phyloP scores from a whole-genome alignment of 2,329 filamentous ascomycete species.

The Talaromyces sp. region DNA sequence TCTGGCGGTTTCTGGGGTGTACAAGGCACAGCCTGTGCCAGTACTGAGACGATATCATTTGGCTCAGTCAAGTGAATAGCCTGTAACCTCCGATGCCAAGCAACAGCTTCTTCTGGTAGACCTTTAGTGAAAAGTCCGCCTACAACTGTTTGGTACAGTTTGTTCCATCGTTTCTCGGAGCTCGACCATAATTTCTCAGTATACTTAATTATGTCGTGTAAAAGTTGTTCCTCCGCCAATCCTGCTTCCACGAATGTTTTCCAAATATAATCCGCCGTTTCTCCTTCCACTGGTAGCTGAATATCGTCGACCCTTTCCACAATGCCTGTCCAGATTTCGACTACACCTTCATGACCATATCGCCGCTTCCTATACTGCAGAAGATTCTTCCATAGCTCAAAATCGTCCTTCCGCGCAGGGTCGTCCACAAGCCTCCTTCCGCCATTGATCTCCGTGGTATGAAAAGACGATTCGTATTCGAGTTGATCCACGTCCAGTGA shows the following conservation, averaged over 20 bases:
- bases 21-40: slow-evolving; percentile 27
- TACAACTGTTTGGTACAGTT: slow-evolving; percentile 38
- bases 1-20: slow-evolving; percentile 22
- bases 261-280: slow-evolving; percentile 42
- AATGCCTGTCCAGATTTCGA: slow-evolving; percentile 42
- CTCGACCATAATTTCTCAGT: slow-evolving; percentile 39
- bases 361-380: slow-evolving; percentile 43
- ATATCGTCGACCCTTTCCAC: slow-evolving; percentile 29
- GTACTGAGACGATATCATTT: slow-evolving; percentile 30
- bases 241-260: slow-evolving; percentile 37
- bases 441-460: slow-evolving; percentile 29
- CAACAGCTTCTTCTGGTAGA: slow-evolving; percentile 29
- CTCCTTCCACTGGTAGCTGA: slow-evolving; percentile 35
- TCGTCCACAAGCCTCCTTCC: slow-evolving; percentile 40
- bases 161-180: slow-evolving; percentile 37
- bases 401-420: slow-evolving; percentile 30
- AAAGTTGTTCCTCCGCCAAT: slow-evolving; percentile 30
- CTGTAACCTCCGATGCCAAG: slow-evolving; percentile 39
- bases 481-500: slow-evolving; percentile 34
- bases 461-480: slow-evolving; percentile 43
- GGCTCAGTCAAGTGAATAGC: slow-evolving; percentile 29
- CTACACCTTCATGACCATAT: slow-evolving; percentile 41
- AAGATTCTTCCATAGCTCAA: slow-evolving; percentile 45
- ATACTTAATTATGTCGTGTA: slow-evolving; percentile 35
- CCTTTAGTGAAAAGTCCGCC: slow-evolving; percentile 33